phyloP scores from a whole-genome alignment of 1,284 basidiomycete genomes.

The Waitea zeae region DNA sequence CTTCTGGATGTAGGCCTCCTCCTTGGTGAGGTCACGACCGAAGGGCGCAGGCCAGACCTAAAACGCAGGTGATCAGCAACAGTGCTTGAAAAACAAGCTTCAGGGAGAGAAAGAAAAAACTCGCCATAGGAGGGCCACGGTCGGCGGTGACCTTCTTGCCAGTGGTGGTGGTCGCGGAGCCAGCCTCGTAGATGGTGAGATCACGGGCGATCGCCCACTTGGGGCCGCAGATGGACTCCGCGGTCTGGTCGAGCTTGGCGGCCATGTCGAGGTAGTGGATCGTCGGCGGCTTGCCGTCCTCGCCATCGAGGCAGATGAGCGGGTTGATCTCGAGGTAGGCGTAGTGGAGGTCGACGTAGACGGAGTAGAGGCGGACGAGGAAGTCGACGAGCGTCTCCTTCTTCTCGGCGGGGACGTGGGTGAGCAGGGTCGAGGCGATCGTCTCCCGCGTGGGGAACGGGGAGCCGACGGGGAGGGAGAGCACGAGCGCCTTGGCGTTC shows the following conservation, averaged over 20 bases:
- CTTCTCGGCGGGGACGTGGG: slow-evolving; percentile 65
- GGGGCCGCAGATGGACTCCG: slow-evolving; percentile 94
- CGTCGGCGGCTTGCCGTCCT: slow-evolving; percentile 52
- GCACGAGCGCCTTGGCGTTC: slow-evolving; percentile 90
- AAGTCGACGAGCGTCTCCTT: slow-evolving; percentile 87
- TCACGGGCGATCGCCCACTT: slow-evolving; percentile 99
- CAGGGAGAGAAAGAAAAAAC: slow-evolving; percentile 9
- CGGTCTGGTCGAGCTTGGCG: slow-evolving; percentile 97
- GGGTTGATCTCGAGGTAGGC: slow-evolving; percentile 99
- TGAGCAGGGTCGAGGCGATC: slow-evolving; percentile 63
- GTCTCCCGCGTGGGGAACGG: slow-evolving; percentile 68
- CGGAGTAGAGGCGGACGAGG: slow-evolving; percentile 86
- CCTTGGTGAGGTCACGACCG: slow-evolving; percentile 95
- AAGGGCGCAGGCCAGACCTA: slow-evolving; percentile 91
- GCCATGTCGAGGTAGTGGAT: slow-evolving; percentile 99
- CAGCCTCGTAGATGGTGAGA: slow-evolving; percentile 41
- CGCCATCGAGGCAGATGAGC: slow-evolving; percentile 83
- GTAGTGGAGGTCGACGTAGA: slow-evolving; percentile 96
- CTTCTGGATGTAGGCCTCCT: slow-evolving; percentile 98
- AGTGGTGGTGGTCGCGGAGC: slow-evolving; percentile 22
- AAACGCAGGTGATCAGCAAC: slow-evolving; percentile 6
- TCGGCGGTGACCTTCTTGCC: slow-evolving; percentile 56
- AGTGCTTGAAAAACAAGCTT: neutral
- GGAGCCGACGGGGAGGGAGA: slow-evolving; percentile 66
- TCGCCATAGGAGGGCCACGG: slow-evolving; percentile 90